phyloP scores from a whole-genome alignment of 805 yeast species.

The Saturnispora besseyi region DNA sequence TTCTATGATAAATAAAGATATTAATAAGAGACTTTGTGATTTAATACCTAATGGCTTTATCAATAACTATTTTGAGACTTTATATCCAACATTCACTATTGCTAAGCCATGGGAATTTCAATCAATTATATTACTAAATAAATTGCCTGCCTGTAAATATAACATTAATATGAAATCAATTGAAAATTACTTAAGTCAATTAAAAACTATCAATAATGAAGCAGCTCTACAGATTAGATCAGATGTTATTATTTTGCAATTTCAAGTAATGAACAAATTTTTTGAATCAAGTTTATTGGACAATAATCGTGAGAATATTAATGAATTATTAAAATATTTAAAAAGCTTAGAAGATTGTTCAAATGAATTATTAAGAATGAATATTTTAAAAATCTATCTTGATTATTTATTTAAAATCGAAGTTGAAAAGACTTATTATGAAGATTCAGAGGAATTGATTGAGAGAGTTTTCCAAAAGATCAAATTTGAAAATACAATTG shows the following conservation, averaged over 20 bases:
- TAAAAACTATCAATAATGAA: background rate
- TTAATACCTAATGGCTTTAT: constrained; percentile 1
- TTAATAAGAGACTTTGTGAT: background rate
- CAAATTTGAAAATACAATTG: background rate
- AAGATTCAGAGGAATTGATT: background rate
- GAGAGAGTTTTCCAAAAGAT: background rate
- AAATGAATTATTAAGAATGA: background rate
- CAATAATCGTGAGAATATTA: background rate
- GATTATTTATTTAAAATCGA: background rate
- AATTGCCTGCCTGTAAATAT: constrained; percentile 1
- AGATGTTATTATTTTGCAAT: constrained; percentile 9
- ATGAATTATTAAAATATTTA: background rate
- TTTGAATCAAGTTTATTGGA: background rate
- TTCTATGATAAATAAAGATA: constrained; percentile 4
- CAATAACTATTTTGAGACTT: constrained; percentile 4
- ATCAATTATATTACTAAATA: constrained; percentile 9
- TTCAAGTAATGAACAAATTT: constrained; percentile 6
- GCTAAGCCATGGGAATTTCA: constrained; percentile 13
- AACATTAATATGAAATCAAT: background rate
- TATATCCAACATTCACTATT: constrained; percentile 6
- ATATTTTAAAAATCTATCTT: background rate
- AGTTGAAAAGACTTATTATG: background rate
- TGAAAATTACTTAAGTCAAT: background rate
- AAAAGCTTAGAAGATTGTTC: background rate
- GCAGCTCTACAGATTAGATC: constrained; percentile 8